Evolutionary conservation across 192 early-diverging fungal genomes (phyloP).

Genomic region (Podochytrium sp.): DNA sequence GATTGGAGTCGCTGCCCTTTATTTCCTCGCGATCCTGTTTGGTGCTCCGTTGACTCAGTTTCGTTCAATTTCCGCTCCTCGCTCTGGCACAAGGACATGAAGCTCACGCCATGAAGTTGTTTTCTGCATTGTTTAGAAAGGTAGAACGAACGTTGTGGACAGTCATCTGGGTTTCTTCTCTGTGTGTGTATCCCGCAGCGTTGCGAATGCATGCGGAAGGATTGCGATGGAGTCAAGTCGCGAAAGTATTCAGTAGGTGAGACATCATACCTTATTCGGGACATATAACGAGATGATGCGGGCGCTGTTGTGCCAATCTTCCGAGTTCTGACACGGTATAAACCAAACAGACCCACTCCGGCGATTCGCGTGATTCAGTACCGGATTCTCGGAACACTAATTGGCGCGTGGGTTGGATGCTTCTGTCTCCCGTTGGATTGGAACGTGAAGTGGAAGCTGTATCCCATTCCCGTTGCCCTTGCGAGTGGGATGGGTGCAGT

Average conservation of each 20-base stretch:
- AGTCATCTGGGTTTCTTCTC: neutral
- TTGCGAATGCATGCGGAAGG: neutral
- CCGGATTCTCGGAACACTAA: neutral
- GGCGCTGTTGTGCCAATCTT: neutral
- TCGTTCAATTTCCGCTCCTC: neutral
- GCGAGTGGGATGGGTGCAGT: neutral
- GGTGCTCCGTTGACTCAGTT: neutral
- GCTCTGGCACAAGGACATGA: no score
- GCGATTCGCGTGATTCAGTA: neutral
- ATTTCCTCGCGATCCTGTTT: slow-evolving; percentile 1
- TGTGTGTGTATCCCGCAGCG: neutral
- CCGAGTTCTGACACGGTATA: no score
- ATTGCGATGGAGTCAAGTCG: neutral
- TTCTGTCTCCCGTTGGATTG: slow-evolving; percentile 20
- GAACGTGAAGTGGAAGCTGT: slow-evolving; percentile 25
- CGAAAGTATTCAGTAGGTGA: neutral
- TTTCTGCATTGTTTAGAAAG: neutral
- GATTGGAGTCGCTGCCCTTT: neutral
- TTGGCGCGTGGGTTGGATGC: slow-evolving; percentile 16
- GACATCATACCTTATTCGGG: neutral
- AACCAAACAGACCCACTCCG: neutral
- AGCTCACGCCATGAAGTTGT: neutral
- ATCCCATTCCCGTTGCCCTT: slow-evolving; percentile 12
- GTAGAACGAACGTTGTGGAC: neutral
- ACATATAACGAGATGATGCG: neutral